Evolutionary conservation across 495 filamentous ascomycete species (phyloP), one percentile per base, ranked within the genome.

Genomic region (Penicillium riverlandense): DNA sequence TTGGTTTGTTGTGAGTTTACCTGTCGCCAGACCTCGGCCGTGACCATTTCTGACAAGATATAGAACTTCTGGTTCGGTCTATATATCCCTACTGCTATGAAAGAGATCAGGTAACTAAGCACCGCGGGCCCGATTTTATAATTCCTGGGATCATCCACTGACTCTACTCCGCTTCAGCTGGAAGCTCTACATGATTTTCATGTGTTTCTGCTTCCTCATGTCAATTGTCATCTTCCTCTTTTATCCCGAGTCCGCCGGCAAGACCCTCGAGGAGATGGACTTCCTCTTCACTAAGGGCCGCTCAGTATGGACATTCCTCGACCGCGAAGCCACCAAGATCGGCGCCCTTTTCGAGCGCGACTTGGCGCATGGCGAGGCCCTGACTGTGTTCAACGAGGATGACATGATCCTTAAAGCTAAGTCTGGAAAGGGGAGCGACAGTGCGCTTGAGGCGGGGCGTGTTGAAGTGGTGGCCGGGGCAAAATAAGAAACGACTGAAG

Each of bases 331-430:
- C 4, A 54, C 44, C 8, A 57, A 59, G 32, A 50, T 63, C 11
- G 60, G 60, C 7, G 58, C 58, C 8, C 47, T 63, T 8, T 61
- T 63, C 36, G 52, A 63, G 29, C 54, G 58, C n/a, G 60, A 63
- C 22, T 44, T 62, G 39, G 47, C 49, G 8, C 58, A 53, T 40
- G 60, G 60, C 2, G 59, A 63, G 35, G 60, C 60, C 11, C 46
- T 63, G 16, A 63, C 60, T 10, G 53, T 22, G 22, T 22, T 22
- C 6, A 6, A 22, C 22, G 22, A 22, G 22, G 22, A 22, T 22
- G 22, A 6, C 4, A 22, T 22, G 22, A 6, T 6, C 22, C 22
- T 22, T 6, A 22, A 22, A 4, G 22, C 22, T 22, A 22, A 22
- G 22, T 0, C 4, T 22, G 22, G 22, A 4, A 22, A 22, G 2